These are phyloP conservation scores for Tuber umbilicatum DNA, from an alignment of 495 filamentous ascomycete genomes.

Conservation along the genomic window DNA sequence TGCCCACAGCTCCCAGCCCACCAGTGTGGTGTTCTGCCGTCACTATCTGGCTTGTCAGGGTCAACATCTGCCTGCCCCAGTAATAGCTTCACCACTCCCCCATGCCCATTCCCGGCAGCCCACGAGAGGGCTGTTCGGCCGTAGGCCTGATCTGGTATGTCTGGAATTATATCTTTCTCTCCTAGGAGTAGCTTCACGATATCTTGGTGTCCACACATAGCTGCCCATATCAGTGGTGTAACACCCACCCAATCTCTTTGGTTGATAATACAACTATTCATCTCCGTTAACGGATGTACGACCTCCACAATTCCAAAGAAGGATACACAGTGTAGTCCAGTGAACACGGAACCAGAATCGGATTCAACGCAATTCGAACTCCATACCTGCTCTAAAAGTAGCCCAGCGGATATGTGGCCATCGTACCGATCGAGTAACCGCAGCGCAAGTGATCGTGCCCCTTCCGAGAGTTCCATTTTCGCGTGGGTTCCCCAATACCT, in stretches of 20 bases:
- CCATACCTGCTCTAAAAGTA: neutral
- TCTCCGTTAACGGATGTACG: neutral
- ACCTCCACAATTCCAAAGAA: neutral
- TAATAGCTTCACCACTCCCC: neutral
- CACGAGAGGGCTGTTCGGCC: neutral
- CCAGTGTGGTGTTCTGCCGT: neutral
- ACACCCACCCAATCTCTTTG: neutral
- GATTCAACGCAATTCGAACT: neutral
- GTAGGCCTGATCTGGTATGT: too few relatives aligned
- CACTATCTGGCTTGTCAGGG: neutral
- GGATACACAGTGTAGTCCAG: neutral
- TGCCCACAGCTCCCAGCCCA: neutral
- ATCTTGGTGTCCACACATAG: neutral
- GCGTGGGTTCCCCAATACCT: neutral
- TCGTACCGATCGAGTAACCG: neutral
- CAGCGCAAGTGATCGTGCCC: neutral
- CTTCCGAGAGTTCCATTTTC: neutral
- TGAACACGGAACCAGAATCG: neutral
- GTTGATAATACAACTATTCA: neutral
- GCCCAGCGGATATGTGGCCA: neutral
- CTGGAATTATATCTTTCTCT: neutral
- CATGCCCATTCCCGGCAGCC: neutral
- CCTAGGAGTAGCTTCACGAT: neutral
- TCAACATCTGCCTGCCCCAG: neutral
- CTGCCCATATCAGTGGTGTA: neutral